phyloP scores from a whole-genome alignment of 805 yeast genomes.

The Lachancea quebecensis region DNA sequence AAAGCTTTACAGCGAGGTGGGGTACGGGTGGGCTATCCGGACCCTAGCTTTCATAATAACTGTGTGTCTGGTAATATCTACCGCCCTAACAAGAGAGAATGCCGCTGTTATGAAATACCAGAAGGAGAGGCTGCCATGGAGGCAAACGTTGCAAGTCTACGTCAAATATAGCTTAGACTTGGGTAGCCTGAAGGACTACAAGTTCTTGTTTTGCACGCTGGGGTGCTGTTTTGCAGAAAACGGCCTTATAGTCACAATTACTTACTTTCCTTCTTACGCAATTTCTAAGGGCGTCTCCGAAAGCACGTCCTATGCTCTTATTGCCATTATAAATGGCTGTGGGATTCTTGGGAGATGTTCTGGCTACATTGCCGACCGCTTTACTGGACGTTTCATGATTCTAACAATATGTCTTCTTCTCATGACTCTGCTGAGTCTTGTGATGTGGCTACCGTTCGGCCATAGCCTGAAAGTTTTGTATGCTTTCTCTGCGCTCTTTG shows the following conservation, averaged over 20 bases:
- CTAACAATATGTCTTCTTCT: slow-evolving; percentile 43
- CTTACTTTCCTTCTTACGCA: slow-evolving; percentile 45
- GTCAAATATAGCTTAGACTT: slow-evolving; percentile 24
- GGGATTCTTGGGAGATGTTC: slow-evolving; percentile 49
- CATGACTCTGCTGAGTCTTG: slow-evolving; percentile 42
- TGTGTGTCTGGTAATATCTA: slow-evolving; percentile 20
- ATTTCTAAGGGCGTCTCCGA: slow-evolving; percentile 36
- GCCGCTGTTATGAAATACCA: slow-evolving; percentile 11
- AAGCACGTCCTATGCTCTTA: slow-evolving; percentile 35
- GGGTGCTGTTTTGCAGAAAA: slow-evolving; percentile 40
- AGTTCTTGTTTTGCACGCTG: slow-evolving; percentile 34
- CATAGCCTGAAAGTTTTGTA: slow-evolving; percentile 36
- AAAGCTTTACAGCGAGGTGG: slow-evolving; percentile 35
- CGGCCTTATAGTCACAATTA: slow-evolving; percentile 35
- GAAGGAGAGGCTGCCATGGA: slow-evolving; percentile 12
- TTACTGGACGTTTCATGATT: slow-evolving; percentile 49
- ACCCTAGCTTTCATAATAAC: slow-evolving; percentile 37
- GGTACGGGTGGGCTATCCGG: slow-evolving; percentile 50
- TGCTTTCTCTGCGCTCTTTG: slow-evolving; percentile 48
- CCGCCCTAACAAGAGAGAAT: slow-evolving; percentile 31
- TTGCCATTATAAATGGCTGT: slow-evolving; percentile 38
- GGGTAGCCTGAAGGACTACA: slow-evolving; percentile 36
- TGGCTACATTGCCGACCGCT: slow-evolving; percentile 51
- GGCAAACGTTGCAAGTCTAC: slow-evolving; percentile 10
- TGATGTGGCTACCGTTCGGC: slow-evolving; percentile 67